These are phyloP conservation scores for Lobosporangium transversale DNA, from an alignment of 192 early-diverging fungal species.

Conservation along the genomic window DNA sequence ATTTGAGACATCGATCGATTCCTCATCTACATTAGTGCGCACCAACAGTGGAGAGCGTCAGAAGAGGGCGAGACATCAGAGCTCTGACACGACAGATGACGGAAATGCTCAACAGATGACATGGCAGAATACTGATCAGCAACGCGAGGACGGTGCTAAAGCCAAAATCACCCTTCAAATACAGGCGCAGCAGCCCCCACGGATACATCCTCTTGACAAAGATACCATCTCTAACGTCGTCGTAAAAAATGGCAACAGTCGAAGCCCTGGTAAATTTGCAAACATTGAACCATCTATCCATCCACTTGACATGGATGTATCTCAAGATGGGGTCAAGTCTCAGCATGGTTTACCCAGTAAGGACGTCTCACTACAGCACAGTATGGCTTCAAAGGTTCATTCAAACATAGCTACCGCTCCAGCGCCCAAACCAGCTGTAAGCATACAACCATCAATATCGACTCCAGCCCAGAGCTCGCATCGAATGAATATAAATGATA, in stretches of 20 bases:
- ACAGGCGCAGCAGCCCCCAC: conserved; percentile 9
- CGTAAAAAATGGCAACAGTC: background rate
- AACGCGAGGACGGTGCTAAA: background rate
- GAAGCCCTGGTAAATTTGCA: background rate
- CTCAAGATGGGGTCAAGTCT: too few species aligned
- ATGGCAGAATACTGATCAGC: conserved; percentile 1
- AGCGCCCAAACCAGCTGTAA: too few species aligned
- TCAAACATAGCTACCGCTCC: too few species aligned
- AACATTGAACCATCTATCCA: conserved; percentile 24
- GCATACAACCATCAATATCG: too few species aligned
- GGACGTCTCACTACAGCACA: too few species aligned
- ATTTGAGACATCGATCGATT: conserved; percentile 12
- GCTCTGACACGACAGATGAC: background rate
- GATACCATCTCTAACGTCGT: background rate
- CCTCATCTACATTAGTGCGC: conserved; percentile 12
- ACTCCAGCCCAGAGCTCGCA: too few species aligned
- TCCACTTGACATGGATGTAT: conserved; percentile 20
- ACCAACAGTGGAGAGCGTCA: conserved; percentile 18
- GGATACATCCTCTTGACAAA: conserved; percentile 35
- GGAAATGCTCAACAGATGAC: background rate
- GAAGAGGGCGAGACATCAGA: conserved; percentile 34
- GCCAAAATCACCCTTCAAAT: background rate
- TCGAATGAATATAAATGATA: too few species aligned
- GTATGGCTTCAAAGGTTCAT: too few species aligned
- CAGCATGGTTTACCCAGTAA: too few species aligned